Evolutionary conservation across 2,329 filamentous ascomycete species (phyloP).

Genomic region (Zasmidium citrigriseum): DNA sequence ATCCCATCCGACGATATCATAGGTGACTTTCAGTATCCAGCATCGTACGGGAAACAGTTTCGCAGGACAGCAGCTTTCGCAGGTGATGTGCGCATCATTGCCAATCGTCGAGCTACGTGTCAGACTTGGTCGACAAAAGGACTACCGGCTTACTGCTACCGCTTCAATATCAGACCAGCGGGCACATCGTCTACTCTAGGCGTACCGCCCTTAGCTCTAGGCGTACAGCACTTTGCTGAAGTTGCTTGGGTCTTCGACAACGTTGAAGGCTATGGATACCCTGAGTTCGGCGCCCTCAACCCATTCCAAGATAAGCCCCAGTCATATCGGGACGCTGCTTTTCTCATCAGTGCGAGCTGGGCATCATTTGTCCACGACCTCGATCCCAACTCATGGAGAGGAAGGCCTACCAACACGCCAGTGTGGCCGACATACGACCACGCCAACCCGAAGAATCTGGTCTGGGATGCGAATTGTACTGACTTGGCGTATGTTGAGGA

Average conservation of each 20-base stretch:
- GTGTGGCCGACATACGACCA: background rate
- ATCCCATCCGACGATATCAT: too few relatives aligned
- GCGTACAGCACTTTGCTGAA: background rate
- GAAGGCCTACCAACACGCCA: background rate
- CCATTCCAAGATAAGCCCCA: background rate
- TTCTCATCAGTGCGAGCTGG: background rate
- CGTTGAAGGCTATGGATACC: background rate
- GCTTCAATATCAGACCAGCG: too few relatives aligned
- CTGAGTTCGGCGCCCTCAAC: too few relatives aligned
- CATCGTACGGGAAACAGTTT: background rate
- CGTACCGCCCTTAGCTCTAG: constrained; percentile 10
- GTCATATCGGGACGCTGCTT: background rate
- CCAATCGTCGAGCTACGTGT: background rate
- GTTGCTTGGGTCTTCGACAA: background rate
- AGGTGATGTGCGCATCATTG: background rate
- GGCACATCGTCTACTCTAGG: too few relatives aligned
- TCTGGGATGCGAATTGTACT: background rate
- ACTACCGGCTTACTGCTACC: background rate
- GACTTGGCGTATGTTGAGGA: background rate
- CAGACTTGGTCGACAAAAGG: background rate
- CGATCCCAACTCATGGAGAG: background rate
- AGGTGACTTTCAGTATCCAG: background rate
- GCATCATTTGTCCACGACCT: constrained; percentile 1
- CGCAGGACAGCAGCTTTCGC: background rate
- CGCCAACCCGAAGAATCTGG: background rate